Evolutionary conservation across 495 filamentous ascomycete species (phyloP).

Genomic region (Penicillium tannophilum): DNA sequence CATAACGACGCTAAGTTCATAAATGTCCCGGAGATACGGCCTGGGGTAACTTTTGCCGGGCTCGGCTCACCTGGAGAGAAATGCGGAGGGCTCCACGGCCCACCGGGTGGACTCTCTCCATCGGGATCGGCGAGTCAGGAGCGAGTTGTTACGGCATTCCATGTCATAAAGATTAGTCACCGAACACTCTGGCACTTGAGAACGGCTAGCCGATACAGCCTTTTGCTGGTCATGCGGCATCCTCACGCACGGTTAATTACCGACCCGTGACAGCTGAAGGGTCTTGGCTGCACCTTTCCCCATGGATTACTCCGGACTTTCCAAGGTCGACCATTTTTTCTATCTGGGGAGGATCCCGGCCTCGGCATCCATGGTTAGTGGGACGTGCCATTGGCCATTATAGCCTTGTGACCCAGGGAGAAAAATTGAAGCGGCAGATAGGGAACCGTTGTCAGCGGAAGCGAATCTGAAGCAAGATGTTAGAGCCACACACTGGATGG

Average conservation of each 20-base stretch:
- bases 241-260: slow-evolving; percentile 19
- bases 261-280: slow-evolving; percentile 12
- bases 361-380: neutral
- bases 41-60: slow-evolving; percentile 11
- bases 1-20: slow-evolving; percentile 8
- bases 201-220: slow-evolving; percentile 20
- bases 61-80: slow-evolving; percentile 20
- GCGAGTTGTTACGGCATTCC: neutral
- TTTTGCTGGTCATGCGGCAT: slow-evolving; percentile 7
- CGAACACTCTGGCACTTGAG: slow-evolving; percentile 24
- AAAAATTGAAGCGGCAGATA: neutral
- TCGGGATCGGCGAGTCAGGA: slow-evolving; percentile 22
- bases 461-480: neutral
- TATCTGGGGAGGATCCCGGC: neutral
- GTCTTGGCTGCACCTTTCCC: slow-evolving; percentile 8
- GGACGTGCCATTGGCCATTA: neutral
- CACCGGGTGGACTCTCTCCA: slow-evolving; percentile 7
- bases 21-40: slow-evolving; percentile 5
- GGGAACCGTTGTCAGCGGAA: neutral
- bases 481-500: slow-evolving; percentile 7
- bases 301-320: slow-evolving; percentile 2
- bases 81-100: slow-evolving; percentile 28
- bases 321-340: neutral
- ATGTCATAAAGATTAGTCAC: slow-evolving; percentile 11
- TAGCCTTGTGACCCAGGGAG: neutral